Conservation (phyloP, 1,284 basidiomycete species). For the Melampsora larici-populina region DNA sequence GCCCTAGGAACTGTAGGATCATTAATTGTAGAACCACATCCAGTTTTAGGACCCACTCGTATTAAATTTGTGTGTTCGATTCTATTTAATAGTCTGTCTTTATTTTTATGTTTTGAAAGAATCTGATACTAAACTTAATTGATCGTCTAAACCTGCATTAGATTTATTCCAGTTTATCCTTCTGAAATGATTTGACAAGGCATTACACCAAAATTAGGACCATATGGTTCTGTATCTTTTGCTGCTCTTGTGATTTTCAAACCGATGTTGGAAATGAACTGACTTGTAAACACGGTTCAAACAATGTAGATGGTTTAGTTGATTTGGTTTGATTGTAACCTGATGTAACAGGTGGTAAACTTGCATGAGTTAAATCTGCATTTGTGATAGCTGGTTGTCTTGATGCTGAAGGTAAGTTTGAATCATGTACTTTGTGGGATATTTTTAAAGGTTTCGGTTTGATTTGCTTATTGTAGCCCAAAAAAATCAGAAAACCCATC, state of each 20-base stretch:
- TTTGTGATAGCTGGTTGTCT: slow-evolving; percentile 26
- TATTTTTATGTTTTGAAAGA: not conserved
- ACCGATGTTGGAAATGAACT: slow-evolving; percentile 14
- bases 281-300: slow-evolving; percentile 26
- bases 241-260: slow-evolving; percentile 29
- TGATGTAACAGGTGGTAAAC: slow-evolving; percentile 22
- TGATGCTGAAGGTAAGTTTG: slow-evolving; percentile 9
- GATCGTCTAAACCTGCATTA: not conserved
- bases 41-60: not conserved
- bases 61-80: not conserved
- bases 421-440: not conserved
- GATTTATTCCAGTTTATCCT: not conserved
- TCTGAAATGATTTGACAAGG: not conserved
- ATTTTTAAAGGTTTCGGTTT: not conserved
- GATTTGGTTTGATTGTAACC: slow-evolving; percentile 21
- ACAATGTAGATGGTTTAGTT: slow-evolving; percentile 16
- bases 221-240: slow-evolving; percentile 33
- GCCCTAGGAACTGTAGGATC: slow-evolving; percentile 38
- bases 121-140: not conserved
- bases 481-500: not conserved
- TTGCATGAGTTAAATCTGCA: slow-evolving; percentile 27
- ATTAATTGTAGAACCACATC: slow-evolving; percentile 17
- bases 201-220: slow-evolving; percentile 29
- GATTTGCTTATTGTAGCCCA: too few relatives aligned
- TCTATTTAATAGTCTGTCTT: too few relatives aligned